A percentile compares a stretch with the other conserved stretches of the same genome.
Evolutionary conservation across 2,329 filamentous ascomycete species (phyloP).

Genomic region (Metarhizium brunneum): DNA sequence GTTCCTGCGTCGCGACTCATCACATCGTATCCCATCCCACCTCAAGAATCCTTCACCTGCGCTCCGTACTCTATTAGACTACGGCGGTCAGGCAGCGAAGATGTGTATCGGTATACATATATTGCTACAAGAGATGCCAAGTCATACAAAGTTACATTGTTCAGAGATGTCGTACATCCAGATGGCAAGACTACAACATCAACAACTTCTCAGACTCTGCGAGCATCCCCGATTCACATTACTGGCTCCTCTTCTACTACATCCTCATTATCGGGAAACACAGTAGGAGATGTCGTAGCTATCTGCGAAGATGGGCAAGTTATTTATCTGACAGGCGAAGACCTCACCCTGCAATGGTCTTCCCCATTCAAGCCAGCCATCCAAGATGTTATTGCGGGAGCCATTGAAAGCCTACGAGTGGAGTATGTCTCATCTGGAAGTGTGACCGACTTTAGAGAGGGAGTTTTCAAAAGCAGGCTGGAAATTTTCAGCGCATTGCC

Average conservation of each 20-base stretch:
- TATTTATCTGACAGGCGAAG: conserved; percentile 49
- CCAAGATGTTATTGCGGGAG: conserved; percentile 23
- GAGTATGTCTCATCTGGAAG: conserved; percentile 39
- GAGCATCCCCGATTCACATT: conserved; percentile 26
- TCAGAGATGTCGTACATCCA: conserved; percentile 45
- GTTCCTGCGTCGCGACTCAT: conserved; percentile 51
- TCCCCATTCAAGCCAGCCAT: conserved; percentile 23
- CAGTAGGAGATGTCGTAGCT: conserved; percentile 35
- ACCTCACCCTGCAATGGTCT: conserved; percentile 24
- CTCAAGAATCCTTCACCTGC: conserved; percentile 55
- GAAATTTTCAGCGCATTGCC: conserved; percentile 44
- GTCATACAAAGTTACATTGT: conserved; percentile 45
- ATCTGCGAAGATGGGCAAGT: conserved; percentile 54
- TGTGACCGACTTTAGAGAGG: conserved; percentile 40
- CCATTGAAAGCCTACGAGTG: conserved; percentile 31
- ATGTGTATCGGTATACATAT: conserved; percentile 51
- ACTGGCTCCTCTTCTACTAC: conserved; percentile 20
- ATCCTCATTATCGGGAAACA: conserved; percentile 12
- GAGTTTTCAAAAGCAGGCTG: conserved; percentile 44
- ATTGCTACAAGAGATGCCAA: conserved; percentile 42
- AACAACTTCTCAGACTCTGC: conserved; percentile 34
- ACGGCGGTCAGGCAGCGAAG: conserved; percentile 35
- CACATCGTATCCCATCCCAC: conserved; percentile 58
- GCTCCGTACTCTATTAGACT: conserved; percentile 49
- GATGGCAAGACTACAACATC: conserved; percentile 44